Conservation (phyloP, 139 green algal species). For the Desmodesmus armatus region DNA sequence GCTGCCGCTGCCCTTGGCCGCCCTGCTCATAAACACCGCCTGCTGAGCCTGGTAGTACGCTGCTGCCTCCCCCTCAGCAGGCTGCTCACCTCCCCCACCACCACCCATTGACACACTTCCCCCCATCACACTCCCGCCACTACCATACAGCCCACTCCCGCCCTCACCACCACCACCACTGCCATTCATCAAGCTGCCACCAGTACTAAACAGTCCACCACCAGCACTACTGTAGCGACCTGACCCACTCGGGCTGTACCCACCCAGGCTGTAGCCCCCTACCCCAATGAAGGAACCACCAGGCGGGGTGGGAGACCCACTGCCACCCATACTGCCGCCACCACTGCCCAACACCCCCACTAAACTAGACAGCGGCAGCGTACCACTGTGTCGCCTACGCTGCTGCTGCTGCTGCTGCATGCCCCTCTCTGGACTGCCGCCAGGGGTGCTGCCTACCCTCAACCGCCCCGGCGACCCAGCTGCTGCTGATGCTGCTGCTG, state of each 20-base stretch:
- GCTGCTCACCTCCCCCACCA: too few relatives aligned
- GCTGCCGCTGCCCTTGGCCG: neutral
- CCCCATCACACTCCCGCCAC: too few relatives aligned
- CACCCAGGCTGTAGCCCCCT: too few relatives aligned
- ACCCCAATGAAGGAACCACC: too few relatives aligned
- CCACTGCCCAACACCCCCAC: constrained; percentile 24
- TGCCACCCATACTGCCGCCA: constrained; percentile 30
- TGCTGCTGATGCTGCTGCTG: neutral
- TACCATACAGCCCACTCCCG: too few relatives aligned
- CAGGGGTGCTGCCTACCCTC: neutral
- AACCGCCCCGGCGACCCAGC: neutral
- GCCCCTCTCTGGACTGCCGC: neutral
- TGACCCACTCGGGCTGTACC: too few relatives aligned
- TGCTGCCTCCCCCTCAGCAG: constrained; percentile 41
- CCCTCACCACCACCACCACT: too few relatives aligned
- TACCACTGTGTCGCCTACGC: neutral
- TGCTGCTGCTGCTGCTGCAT: constrained; percentile 20
- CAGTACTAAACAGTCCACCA: too few relatives aligned
- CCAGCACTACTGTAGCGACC: too few relatives aligned
- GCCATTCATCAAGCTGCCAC: too few relatives aligned
- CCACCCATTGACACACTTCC: too few relatives aligned
- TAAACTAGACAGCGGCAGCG: constrained; percentile 25
- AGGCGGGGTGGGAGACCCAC: too few relatives aligned
- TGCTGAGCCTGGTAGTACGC: constrained; percentile 58
- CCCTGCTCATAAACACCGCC: neutral